phyloP scores from a whole-genome alignment of 2,329 filamentous ascomycete genomes.

The Aspergillus persii region DNA sequence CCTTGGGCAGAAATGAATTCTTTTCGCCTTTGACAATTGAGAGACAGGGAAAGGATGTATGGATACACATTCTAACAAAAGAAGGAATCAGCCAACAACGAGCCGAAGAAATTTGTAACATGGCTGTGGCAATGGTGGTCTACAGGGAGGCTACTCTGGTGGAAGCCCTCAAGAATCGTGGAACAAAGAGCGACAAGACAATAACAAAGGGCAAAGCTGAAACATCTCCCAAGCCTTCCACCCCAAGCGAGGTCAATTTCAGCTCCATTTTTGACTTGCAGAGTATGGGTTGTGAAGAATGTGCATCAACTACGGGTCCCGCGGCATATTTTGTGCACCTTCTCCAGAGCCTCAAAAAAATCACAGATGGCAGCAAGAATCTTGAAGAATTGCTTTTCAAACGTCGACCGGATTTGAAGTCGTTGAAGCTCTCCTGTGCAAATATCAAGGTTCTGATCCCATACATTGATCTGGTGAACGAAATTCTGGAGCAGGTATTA shows the following conservation, averaged over 20 bases:
- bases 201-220: too few species aligned
- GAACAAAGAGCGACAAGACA: too few species aligned
- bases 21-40: too few species aligned
- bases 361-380: background rate
- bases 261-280: background rate
- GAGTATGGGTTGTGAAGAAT: background rate
- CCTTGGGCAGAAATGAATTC: too few species aligned
- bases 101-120: too few species aligned
- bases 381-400: background rate
- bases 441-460: slow-evolving; percentile 1
- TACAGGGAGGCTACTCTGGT: too few species aligned
- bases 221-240: too few species aligned
- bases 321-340: slow-evolving; percentile 3
- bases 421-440: slow-evolving; percentile 2
- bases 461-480: background rate
- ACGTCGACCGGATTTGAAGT: background rate
- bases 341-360: background rate
- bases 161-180: too few species aligned
- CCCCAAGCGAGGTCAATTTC: background rate
- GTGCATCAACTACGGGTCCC: background rate
- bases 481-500: background rate
- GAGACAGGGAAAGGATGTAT: too few species aligned
- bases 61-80: too few species aligned
- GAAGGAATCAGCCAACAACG: too few species aligned
- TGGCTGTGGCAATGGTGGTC: too few species aligned